Percentiles rank a stretch among this genome's conserved stretches.
Evolutionary conservation across 352 stramenopile species (phyloP).

Genomic region (Globisporangium lucens): DNA sequence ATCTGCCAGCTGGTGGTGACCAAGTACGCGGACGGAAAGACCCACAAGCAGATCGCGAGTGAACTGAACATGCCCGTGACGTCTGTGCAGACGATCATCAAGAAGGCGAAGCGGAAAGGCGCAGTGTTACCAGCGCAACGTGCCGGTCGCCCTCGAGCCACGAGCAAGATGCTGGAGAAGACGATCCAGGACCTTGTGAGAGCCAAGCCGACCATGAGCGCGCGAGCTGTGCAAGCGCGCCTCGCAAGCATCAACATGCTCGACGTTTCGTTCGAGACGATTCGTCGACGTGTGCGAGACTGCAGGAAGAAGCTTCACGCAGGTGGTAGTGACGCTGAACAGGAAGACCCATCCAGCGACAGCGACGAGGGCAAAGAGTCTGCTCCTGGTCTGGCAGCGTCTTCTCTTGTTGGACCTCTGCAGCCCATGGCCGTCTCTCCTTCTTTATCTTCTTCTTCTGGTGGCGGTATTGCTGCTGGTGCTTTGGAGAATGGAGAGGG

Average conservation of each 20-base stretch:
- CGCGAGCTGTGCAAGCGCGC: constrained; percentile 26
- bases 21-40: constrained; percentile 18
- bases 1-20: constrained; percentile 22
- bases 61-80: constrained; percentile 31
- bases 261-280: constrained; percentile 38
- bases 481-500: neutral
- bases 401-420: neutral
- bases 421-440: neutral
- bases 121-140: constrained; percentile 22
- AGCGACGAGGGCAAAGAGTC: constrained; percentile 3
- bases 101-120: constrained; percentile 31
- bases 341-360: neutral
- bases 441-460: neutral
- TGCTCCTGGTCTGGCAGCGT: neutral
- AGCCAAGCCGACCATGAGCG: constrained; percentile 18
- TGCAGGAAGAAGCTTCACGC: constrained; percentile 18
- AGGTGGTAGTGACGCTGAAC: neutral
- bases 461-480: neutral
- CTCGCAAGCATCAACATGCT: constrained; percentile 20
- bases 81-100: constrained; percentile 33
- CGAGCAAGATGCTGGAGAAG: constrained; percentile 27
- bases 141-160: constrained; percentile 27
- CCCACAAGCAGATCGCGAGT: constrained; percentile 26
- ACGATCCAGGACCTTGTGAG: constrained; percentile 25
- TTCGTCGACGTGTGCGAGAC: constrained; percentile 33